Conservation (phyloP, 306 rosid genomes). For the Ormosia semicastrata region DNA sequence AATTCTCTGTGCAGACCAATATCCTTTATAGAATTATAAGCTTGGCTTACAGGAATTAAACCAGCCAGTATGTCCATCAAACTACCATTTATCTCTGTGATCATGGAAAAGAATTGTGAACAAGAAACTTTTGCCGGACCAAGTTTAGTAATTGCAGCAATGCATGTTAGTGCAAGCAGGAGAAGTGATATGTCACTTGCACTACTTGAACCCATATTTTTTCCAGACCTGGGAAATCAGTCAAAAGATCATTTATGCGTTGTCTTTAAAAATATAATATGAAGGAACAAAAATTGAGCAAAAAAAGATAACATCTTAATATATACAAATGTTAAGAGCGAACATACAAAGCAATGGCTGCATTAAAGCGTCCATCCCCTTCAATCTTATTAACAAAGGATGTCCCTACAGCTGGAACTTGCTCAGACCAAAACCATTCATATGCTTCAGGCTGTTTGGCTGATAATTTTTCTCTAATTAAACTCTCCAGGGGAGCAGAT, state of each 20-base stretch:
- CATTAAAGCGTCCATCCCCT: constrained; percentile 60
- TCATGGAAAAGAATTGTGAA: constrained; percentile 79
- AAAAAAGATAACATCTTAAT: constrained; percentile 22
- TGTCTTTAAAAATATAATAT: constrained; percentile 22
- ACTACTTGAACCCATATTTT: constrained; percentile 49
- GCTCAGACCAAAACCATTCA: constrained; percentile 96
- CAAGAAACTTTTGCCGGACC: constrained; percentile 88
- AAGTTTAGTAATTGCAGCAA: constrained; percentile 80
- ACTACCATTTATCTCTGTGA: constrained; percentile 77
- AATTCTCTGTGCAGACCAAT: constrained; percentile 83
- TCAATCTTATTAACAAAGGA: constrained; percentile 77
- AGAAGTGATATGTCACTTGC: constrained; percentile 65
- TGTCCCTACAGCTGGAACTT: constrained; percentile 67
- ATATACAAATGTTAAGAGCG: constrained; percentile 14
- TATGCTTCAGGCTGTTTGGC: constrained; percentile 78
- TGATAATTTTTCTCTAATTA: constrained; percentile 75
- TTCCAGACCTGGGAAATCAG: constrained; percentile 62
- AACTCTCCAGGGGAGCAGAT: constrained; percentile 81
- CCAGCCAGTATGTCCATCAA: constrained; percentile 92
- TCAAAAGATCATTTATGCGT: constrained; percentile 29
- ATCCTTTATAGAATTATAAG: constrained; percentile 70
- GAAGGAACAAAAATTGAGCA: constrained; percentile 12
- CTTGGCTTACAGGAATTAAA: constrained; percentile 69
- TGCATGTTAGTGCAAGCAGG: constrained; percentile 82
- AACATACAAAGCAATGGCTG: constrained; percentile 72